Conservation (phyloP, 2,329 filamentous ascomycete genomes). For the Fusarium sp. region DNA sequence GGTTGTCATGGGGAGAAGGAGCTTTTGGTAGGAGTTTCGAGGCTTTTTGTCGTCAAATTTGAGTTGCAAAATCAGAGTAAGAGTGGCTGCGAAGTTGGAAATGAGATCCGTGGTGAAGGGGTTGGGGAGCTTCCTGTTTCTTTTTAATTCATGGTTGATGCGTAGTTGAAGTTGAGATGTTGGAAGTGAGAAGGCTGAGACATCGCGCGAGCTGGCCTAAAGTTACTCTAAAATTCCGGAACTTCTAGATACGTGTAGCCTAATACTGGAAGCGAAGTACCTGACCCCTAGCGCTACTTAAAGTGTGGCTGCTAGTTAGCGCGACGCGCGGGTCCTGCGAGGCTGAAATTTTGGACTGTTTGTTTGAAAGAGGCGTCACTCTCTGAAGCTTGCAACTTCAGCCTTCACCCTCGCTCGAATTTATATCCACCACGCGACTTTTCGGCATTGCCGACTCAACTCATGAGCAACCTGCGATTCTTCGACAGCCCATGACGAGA, state of each 20-base stretch:
- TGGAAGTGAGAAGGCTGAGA: constrained; percentile 40
- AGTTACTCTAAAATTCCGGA: constrained; percentile 1
- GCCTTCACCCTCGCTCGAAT: constrained; percentile 11
- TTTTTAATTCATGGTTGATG: constrained; percentile 13
- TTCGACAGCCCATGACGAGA: constrained; percentile 37
- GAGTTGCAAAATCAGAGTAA: neutral
- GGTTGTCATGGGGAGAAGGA: constrained; percentile 19
- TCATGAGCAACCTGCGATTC: constrained; percentile 13
- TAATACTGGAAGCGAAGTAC: constrained; percentile 10
- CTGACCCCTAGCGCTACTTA: constrained; percentile 19
- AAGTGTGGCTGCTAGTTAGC: constrained; percentile 31
- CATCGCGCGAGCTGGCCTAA: constrained; percentile 4
- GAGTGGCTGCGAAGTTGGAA: neutral
- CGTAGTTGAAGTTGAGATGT: constrained; percentile 16
- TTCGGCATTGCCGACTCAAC: constrained; percentile 15
- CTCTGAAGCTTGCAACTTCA: constrained; percentile 28
- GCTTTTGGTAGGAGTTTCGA: neutral
- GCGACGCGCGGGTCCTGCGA: constrained; percentile 45
- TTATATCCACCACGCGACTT: constrained; percentile 21
- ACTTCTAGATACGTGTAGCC: neutral
- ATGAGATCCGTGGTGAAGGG: neutral
- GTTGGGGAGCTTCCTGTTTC: neutral
- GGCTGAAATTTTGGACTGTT: constrained; percentile 49
- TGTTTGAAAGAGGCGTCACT: constrained; percentile 36
- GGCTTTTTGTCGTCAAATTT: neutral